phyloP scores from a whole-genome alignment of 257 asterid species.

The Fraxinus excelsior region DNA sequence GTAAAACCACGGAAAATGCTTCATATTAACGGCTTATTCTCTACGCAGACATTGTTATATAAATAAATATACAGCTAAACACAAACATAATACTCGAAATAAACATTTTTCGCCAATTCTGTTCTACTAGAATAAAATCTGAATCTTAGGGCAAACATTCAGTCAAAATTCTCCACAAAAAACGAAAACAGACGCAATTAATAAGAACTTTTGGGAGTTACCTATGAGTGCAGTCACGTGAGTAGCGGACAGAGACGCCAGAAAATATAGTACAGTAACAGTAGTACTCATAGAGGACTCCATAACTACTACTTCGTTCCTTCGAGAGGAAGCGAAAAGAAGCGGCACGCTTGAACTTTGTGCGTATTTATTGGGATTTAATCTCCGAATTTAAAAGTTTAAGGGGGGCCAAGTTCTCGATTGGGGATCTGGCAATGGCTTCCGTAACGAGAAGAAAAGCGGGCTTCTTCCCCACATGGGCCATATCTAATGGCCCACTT shows the following conservation, averaged over 20 bases:
- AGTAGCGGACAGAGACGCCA: constrained; percentile 28
- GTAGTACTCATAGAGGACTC: constrained; percentile 22
- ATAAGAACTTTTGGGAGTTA: constrained; percentile 24
- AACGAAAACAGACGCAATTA: background rate
- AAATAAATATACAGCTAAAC: background rate
- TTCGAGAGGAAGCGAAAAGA: constrained; percentile 25
- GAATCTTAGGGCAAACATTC: background rate
- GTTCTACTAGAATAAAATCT: background rate
- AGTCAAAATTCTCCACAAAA: background rate
- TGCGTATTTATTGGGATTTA: background rate
- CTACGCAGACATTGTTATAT: background rate
- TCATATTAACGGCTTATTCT: background rate
- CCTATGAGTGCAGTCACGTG: constrained; percentile 35
- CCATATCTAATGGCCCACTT: no score
- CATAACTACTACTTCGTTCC: constrained; percentile 28
- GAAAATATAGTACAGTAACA: constrained; percentile 21
- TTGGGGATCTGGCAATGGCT: background rate
- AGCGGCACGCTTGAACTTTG: constrained; percentile 15
- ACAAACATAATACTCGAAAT: background rate
- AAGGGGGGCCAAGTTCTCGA: background rate
- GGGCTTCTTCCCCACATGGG: no score
- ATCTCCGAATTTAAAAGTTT: background rate
- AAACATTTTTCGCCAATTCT: background rate
- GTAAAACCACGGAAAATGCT: background rate
- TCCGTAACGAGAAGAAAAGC: background rate